A percentile compares a stretch with the other conserved stretches of the same genome.
Conservation (phyloP, 2,329 filamentous ascomycete species). For the Zelopaecilomyces penicillatus region DNA sequence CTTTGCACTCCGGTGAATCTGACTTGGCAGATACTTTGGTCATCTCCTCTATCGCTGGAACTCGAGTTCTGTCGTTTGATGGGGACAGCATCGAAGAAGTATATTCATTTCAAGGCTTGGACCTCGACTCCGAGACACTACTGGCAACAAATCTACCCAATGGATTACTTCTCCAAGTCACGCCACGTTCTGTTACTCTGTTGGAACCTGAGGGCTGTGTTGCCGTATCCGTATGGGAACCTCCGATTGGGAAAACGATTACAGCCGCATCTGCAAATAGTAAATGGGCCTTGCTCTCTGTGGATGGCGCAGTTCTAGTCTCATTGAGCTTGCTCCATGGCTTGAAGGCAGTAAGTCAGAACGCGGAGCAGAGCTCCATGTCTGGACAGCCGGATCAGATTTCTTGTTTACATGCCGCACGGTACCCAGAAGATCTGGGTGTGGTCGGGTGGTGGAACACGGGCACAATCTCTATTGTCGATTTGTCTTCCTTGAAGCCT, state of each 20-base stretch:
- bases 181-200: constrained; percentile 52
- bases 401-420: constrained; percentile 72
- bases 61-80: constrained; percentile 72
- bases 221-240: constrained; percentile 50
- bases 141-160: constrained; percentile 57
- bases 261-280: constrained; percentile 71
- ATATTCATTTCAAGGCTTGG: constrained; percentile 63
- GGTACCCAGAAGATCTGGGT: constrained; percentile 54
- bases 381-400: constrained; percentile 54
- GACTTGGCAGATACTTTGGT: constrained; percentile 60
- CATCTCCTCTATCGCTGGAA: constrained; percentile 75
- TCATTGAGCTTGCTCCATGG: constrained; percentile 56
- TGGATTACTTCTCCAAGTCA: constrained; percentile 67
- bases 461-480: constrained; percentile 68
- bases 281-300: constrained; percentile 60
- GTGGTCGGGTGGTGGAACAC: constrained; percentile 83
- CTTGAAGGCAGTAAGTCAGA: constrained; percentile 50
- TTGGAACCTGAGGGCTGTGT: constrained; percentile 51
- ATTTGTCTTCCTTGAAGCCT: constrained; percentile 56
- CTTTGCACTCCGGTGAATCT: constrained; percentile 41
- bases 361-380: constrained; percentile 44
- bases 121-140: constrained; percentile 63
- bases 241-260: constrained; percentile 47
- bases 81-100: constrained; percentile 73
- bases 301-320: constrained; percentile 65